Conservation (phyloP, 208 protist genomes). For the Trypanosoma rangeli region DNA sequence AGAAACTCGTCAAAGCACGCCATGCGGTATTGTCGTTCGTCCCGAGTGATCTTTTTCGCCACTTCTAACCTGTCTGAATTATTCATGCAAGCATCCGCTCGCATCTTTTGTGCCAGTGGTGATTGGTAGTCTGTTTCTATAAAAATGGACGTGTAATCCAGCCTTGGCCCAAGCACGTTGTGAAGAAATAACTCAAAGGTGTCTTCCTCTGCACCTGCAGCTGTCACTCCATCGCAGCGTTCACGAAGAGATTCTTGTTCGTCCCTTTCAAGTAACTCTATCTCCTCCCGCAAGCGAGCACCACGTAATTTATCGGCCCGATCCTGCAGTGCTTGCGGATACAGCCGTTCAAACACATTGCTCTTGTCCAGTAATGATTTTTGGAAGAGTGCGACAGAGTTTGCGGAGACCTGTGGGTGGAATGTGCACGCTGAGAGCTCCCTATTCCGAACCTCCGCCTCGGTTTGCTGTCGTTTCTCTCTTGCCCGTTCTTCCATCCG, state of each 20-base stretch:
- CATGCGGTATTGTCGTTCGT: slow-evolving; percentile 33
- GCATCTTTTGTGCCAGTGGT: slow-evolving; percentile 39
- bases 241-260: slow-evolving; percentile 51
- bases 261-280: slow-evolving; percentile 25
- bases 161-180: slow-evolving; percentile 45
- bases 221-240: slow-evolving; percentile 32
- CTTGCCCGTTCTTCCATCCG: not conserved
- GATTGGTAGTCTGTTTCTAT: slow-evolving; percentile 60
- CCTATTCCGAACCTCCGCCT: slow-evolving; percentile 27
- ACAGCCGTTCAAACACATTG: slow-evolving; percentile 70
- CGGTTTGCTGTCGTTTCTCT: slow-evolving; percentile 4
- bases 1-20: slow-evolving; percentile 81
- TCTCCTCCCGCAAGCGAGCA: not conserved
- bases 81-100: slow-evolving; percentile 21
- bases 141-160: slow-evolving; percentile 22
- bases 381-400: slow-evolving; percentile 41
- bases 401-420: slow-evolving; percentile 60
- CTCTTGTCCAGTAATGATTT: slow-evolving; percentile 6
- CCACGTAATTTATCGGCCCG: not conserved
- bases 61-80: not conserved
- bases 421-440: slow-evolving; percentile 75
- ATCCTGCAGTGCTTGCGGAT: slow-evolving; percentile 29
- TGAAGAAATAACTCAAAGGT: slow-evolving; percentile 53
- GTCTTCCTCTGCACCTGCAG: slow-evolving; percentile 22
- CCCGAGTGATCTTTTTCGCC: slow-evolving; percentile 3